Evolutionary conservation across 306 rosid genomes (phyloP), one percentile per base, ranked within the genome.

Genomic region (Betula pendula): DNA sequence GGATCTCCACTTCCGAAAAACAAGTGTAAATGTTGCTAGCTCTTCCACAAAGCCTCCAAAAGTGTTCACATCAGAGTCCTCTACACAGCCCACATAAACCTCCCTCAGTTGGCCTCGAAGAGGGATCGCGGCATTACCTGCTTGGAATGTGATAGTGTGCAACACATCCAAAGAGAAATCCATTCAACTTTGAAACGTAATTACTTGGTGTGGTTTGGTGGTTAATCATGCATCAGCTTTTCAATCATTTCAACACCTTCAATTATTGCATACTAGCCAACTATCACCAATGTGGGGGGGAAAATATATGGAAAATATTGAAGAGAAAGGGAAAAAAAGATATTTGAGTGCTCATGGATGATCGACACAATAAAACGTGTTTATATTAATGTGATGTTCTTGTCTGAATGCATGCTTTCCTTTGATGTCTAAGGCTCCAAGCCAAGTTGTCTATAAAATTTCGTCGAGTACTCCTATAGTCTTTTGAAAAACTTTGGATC

Each of bases 71-170:
- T 65, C 25, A 25, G 74, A 74, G 40, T 56, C 22, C 79, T 80
- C 35, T 44, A 53, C 52, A 77, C 51, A 16, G 72, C 77, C 77
- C 80, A 62, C 70, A 84, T 84, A 76, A 85, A 42, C 89, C 89
- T 85, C 48, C 89, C 89, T 80, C 79, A 68, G 90, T 68, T 86
- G 60, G 27, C 48, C 49, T 45, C 43, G 38, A 62, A 67, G 45
- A 22, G 27, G 35, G 43, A 16, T 38, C 20, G 35, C 27, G 48
- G 31, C 44, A 60, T 47, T 71, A 69, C 53, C 77, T 22, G 74
- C 71, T 77, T 66, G 22, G n/a, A 19, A 67, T 51, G 70, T 25
- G 40, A 29, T 58, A 16, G 53, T 7, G 73, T 73, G 47, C 42
- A 59, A 19, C 70, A 69, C 13, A 42, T 49, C 24, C 56, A 65